These are phyloP conservation scores for Colletotrichum orchidophilum DNA, from an alignment of 2,329 filamentous ascomycete species.

Conservation along the genomic window DNA sequence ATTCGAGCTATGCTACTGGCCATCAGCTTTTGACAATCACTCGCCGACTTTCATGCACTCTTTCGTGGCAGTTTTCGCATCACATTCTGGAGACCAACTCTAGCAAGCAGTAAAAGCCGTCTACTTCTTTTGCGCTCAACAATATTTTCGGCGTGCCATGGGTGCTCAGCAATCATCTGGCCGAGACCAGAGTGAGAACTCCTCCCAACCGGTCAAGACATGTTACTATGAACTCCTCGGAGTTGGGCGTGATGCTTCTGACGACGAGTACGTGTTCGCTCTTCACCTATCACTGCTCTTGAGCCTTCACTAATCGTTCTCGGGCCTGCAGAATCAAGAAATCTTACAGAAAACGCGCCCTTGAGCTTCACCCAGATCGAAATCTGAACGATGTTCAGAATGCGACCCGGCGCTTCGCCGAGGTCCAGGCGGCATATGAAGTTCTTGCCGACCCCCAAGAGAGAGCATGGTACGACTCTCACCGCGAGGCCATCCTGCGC, in stretches of 20 bases:
- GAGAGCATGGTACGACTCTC: slow-evolving; percentile 96
- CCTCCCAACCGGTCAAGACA: slow-evolving; percentile 60
- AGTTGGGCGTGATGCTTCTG: slow-evolving; percentile 76
- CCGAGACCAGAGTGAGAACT: slow-evolving; percentile 38
- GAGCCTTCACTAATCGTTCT: slow-evolving; percentile 16
- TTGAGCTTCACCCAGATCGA: slow-evolving; percentile 94
- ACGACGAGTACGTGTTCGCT: slow-evolving; percentile 74
- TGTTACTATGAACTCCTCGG: slow-evolving; percentile 89
- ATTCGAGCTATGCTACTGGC: neutral
- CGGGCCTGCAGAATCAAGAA: slow-evolving; percentile 79
- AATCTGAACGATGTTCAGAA: slow-evolving; percentile 88
- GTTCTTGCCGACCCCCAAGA: slow-evolving; percentile 97
- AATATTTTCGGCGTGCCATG: slow-evolving; percentile 47
- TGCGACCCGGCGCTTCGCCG: slow-evolving; percentile 86
- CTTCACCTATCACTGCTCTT: neutral
- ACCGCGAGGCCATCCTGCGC: slow-evolving; percentile 84
- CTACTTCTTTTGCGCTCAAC: neutral
- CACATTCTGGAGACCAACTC: neutral
- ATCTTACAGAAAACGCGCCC: slow-evolving; percentile 88
- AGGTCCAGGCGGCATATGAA: slow-evolving; percentile 93
- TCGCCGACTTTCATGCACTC: neutral
- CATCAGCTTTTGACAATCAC: neutral
- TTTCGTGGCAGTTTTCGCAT: neutral
- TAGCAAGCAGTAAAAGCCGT: neutral
- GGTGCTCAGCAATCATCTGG: slow-evolving; percentile 65